phyloP scores from a whole-genome alignment of 208 protist genomes.

The Trypanosoma scelopori region DNA sequence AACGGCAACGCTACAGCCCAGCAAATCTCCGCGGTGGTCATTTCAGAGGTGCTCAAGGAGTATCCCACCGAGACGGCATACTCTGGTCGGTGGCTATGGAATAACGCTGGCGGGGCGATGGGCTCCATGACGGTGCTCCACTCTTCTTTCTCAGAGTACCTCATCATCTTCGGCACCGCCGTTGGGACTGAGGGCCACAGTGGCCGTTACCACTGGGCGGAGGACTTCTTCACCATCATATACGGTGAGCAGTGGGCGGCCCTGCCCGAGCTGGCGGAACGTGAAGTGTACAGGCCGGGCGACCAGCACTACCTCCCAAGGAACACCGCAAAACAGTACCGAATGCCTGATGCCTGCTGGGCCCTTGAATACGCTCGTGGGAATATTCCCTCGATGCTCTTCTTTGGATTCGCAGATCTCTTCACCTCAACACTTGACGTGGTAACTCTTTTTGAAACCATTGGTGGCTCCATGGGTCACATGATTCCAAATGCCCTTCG shows the following conservation, averaged over 20 bases:
- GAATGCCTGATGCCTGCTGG: slow-evolving; percentile 90
- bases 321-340: slow-evolving; percentile 80
- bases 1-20: slow-evolving; percentile 38
- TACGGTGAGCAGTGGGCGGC: slow-evolving; percentile 90
- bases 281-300: slow-evolving; percentile 70
- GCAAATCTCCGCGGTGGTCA: slow-evolving; percentile 64
- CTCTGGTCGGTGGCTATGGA: slow-evolving; percentile 81
- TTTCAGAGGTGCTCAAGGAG: slow-evolving; percentile 46
- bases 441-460: slow-evolving; percentile 62
- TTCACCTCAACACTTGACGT: slow-evolving; percentile 84
- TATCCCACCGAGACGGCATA: slow-evolving; percentile 74
- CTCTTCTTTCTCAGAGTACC: slow-evolving; percentile 90
- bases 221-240: slow-evolving; percentile 91
- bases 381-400: slow-evolving; percentile 90
- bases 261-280: slow-evolving; percentile 28
- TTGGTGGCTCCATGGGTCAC: slow-evolving; percentile 58
- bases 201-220: slow-evolving; percentile 74
- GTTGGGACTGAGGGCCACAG: slow-evolving; percentile 90
- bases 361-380: slow-evolving; percentile 92
- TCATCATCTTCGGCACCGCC: slow-evolving; percentile 92
- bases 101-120: slow-evolving; percentile 93
- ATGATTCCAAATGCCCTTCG: slow-evolving; percentile 69
- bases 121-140: slow-evolving; percentile 89
- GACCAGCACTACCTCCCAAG: slow-evolving; percentile 77
- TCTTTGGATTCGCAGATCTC: slow-evolving; percentile 89